Base-by-base conservation (phyloP, 306 rosid species). In the Prosopis cineraria region DNA sequence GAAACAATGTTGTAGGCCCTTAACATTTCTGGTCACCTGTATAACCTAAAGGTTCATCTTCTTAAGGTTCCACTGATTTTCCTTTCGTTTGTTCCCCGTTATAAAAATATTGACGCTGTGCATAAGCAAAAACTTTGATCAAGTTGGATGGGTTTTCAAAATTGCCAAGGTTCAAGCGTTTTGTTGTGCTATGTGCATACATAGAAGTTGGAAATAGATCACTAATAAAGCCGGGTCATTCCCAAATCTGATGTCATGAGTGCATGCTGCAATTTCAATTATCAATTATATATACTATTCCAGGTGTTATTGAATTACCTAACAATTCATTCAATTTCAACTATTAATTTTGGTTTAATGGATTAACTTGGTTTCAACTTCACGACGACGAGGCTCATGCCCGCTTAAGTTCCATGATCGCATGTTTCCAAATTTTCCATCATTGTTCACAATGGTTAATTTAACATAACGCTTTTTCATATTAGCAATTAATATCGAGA, bases 21-120 rank as follows among this genome's bases (percentile, higher is more conserved):
- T 30, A 0, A 75, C 76, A 37, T 3, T 79, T 68, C 5, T 43
- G 11, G 31, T 82, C 59, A 34, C 17, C 22, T 70, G 76, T 74
- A 74, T 63, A 73, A 81, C 68, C 44, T 68, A 44, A 81, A 48
- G 53, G n/a, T 20, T 31, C 52, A 62, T 29, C 41, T 29, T 48
- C 24, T 79, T 14, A 50, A 19, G 58, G 70, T 64, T 63, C 69
- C 44, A 63, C 7, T 63, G 25, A 19, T 63, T 63, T 63, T 27
- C 13, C 22, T 62, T 63, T 8, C 12, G 6, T 63, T 19, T 29
- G 67, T 30, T 29, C 65, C 37, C 19, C 5, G n/a, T 2, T 30
- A 56, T 25, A 31, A 63, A 63, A 63, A 63, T 34, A 6, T 34
- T 34, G 69, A 63, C 5, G 7, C 69, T 17, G 10, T 31, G 68